Percentiles rank a stretch among this genome's conserved stretches.
Evolutionary conservation across 352 stramenopile genomes (phyloP).

Genomic region (Phytophthora lateralis): DNA sequence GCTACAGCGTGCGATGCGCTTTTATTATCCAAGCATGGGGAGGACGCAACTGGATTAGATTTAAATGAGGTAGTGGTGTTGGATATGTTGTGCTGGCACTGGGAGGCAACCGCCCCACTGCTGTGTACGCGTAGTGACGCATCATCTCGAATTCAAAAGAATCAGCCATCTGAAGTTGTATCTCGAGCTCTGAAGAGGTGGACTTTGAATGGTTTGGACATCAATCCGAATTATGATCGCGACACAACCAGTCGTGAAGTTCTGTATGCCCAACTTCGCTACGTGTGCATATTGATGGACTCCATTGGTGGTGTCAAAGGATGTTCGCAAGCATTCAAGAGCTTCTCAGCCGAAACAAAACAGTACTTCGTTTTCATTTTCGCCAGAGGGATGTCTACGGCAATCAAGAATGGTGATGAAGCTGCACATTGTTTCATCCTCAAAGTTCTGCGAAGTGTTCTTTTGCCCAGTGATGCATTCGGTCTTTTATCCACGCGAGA

Average conservation of each 20-base stretch:
- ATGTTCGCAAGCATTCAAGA: constrained; percentile 22
- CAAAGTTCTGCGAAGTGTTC: constrained; percentile 25
- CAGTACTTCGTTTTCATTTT: constrained; percentile 26
- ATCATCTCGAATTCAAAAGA: constrained; percentile 33
- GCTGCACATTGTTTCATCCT: constrained; percentile 22
- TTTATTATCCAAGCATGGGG: constrained; percentile 10
- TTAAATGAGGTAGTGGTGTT: constrained; percentile 10
- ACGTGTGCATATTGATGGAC: constrained; percentile 47
- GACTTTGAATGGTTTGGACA: background rate
- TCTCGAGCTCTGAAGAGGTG: constrained; percentile 14
- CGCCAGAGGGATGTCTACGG: constrained; percentile 17
- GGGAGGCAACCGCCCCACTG: constrained; percentile 48
- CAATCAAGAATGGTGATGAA: constrained; percentile 15
- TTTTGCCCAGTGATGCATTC: constrained; percentile 20
- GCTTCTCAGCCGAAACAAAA: constrained; percentile 20
- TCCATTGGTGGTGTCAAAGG: constrained; percentile 20
- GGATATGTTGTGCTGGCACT: constrained; percentile 68
- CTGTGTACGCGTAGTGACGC: constrained; percentile 53
- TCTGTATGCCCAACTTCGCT: constrained; percentile 41
- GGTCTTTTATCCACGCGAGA: constrained; percentile 24
- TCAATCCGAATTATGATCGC: background rate
- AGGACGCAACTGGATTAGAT: background rate
- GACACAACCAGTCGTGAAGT: constrained; percentile 20
- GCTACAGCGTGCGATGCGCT: constrained; percentile 14
- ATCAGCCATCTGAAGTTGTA: constrained; percentile 14